These are phyloP conservation scores for Gypsophila paniculata DNA, from an alignment of 179 eudicot genomes.

Conservation along the genomic window DNA sequence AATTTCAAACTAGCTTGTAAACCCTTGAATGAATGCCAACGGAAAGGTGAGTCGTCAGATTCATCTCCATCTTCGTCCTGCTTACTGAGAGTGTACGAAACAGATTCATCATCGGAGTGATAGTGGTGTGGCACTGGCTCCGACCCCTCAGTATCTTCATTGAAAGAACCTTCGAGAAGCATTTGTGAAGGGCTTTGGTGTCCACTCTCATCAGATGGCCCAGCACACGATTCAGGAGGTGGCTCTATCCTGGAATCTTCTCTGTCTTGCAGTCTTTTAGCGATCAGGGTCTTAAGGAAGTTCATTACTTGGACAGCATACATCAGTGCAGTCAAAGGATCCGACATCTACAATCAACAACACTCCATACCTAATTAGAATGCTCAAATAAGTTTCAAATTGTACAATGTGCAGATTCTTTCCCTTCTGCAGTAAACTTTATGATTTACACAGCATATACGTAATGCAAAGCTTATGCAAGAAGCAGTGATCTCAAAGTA, in stretches of 20 bases:
- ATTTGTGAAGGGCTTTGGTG: constrained; percentile 47
- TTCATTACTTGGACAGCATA: constrained; percentile 61
- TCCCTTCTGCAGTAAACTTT: background rate
- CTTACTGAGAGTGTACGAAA: constrained; percentile 35
- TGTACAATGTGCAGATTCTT: background rate
- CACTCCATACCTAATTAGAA: background rate
- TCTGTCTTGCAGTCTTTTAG: constrained; percentile 42
- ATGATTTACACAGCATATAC: background rate
- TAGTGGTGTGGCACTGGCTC: constrained; percentile 25
- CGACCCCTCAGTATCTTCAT: constrained; percentile 32
- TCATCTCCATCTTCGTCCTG: constrained; percentile 34
- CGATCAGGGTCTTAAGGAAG: constrained; percentile 52
- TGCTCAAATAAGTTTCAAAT: background rate
- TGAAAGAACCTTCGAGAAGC: constrained; percentile 27
- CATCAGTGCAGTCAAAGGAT: constrained; percentile 61
- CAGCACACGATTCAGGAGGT: constrained; percentile 31
- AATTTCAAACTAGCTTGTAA: constrained; percentile 20
- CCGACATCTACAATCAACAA: constrained; percentile 44
- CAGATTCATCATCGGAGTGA: constrained; percentile 34
- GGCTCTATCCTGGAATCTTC: constrained; percentile 35
- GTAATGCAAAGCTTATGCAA: background rate
- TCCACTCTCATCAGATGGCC: constrained; percentile 44
- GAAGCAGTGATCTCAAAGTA: background rate
- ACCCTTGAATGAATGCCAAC: constrained; percentile 37
- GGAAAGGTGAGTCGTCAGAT: constrained; percentile 47